These are phyloP conservation scores for Monotropa hypopitys DNA, from an alignment of 179 eudicot species.

Conservation along the genomic window DNA sequence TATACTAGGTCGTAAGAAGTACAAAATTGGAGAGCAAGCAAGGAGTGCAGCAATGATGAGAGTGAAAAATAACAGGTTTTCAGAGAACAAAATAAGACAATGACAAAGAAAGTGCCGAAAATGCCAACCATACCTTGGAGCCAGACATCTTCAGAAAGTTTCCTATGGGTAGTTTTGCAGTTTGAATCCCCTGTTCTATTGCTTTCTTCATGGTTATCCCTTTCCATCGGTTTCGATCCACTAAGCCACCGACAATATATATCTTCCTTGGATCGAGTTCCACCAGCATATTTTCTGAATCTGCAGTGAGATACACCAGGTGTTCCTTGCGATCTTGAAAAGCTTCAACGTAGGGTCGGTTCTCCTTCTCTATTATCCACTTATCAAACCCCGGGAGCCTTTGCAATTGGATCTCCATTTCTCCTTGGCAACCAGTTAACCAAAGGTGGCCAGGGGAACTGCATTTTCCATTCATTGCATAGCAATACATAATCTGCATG, in stretches of 20 bases:
- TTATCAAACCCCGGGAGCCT: slow-evolving; percentile 74
- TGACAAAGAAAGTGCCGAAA: not conserved
- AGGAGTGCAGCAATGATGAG: not conserved
- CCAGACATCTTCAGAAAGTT: slow-evolving; percentile 79
- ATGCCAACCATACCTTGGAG: slow-evolving; percentile 50
- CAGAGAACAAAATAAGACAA: not conserved
- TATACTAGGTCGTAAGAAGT: not conserved
- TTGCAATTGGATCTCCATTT: slow-evolving; percentile 47
- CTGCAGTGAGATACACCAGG: slow-evolving; percentile 80
- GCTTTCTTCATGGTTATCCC: slow-evolving; percentile 91
- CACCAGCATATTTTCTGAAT: slow-evolving; percentile 59
- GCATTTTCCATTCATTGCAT: slow-evolving; percentile 67
- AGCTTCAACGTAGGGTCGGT: slow-evolving; percentile 52
- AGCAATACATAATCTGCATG: slow-evolving; percentile 82
- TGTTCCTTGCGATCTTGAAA: slow-evolving; percentile 58
- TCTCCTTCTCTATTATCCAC: slow-evolving; percentile 79
- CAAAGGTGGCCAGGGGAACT: slow-evolving; percentile 64
- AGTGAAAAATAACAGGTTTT: not conserved
- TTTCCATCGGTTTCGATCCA: slow-evolving; percentile 91
- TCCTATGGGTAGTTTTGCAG: slow-evolving; percentile 83
- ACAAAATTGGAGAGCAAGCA: not conserved
- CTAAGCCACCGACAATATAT: slow-evolving; percentile 87
- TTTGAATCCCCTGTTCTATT: slow-evolving; percentile 68
- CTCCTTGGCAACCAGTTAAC: slow-evolving; percentile 71
- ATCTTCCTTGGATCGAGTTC: slow-evolving; percentile 57